Percentiles rank a stretch among this genome's conserved stretches.
Conservation (phyloP, 345 rosid species). For the Eucalyptus brandiana region DNA sequence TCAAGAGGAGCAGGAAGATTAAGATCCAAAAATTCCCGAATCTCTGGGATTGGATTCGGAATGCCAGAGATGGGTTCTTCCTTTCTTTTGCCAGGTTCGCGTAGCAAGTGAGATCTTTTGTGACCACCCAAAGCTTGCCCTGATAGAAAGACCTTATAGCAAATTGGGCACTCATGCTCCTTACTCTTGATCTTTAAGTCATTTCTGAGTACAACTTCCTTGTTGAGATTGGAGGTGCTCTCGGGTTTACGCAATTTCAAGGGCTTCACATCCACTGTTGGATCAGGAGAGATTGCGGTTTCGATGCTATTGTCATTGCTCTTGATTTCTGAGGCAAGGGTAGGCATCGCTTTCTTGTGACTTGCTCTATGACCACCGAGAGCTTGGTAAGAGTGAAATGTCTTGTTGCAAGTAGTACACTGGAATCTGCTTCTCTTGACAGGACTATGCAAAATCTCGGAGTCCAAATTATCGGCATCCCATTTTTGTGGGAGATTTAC, state of each 20-base stretch:
- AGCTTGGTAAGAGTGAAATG: slow-evolving; percentile 67
- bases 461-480: not conserved
- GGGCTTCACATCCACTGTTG: slow-evolving; percentile 1
- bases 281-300: slow-evolving; percentile 2
- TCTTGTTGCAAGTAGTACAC: slow-evolving; percentile 56
- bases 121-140: slow-evolving; percentile 89
- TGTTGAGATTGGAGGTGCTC: not conserved
- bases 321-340: slow-evolving; percentile 6
- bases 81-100: not conserved
- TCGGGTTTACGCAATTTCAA: not conserved
- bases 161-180: slow-evolving; percentile 49
- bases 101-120: slow-evolving; percentile 49
- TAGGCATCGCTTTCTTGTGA: slow-evolving; percentile 32
- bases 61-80: not conserved
- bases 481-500: not conserved
- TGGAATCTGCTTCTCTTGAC: slow-evolving; percentile 27
- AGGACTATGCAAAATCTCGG: not conserved
- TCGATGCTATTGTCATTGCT: slow-evolving; percentile 14
- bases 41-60: slow-evolving; percentile 1
- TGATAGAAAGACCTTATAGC: slow-evolving; percentile 43
- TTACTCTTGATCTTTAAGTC: slow-evolving; percentile 9
- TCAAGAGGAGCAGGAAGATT: slow-evolving; percentile 40
- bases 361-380: slow-evolving; percentile 78
- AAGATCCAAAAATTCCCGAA: slow-evolving; percentile 27
- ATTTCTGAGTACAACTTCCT: not conserved